phyloP scores from a whole-genome alignment of 108 stramenopile genomes.

The Tribonema minus region DNA sequence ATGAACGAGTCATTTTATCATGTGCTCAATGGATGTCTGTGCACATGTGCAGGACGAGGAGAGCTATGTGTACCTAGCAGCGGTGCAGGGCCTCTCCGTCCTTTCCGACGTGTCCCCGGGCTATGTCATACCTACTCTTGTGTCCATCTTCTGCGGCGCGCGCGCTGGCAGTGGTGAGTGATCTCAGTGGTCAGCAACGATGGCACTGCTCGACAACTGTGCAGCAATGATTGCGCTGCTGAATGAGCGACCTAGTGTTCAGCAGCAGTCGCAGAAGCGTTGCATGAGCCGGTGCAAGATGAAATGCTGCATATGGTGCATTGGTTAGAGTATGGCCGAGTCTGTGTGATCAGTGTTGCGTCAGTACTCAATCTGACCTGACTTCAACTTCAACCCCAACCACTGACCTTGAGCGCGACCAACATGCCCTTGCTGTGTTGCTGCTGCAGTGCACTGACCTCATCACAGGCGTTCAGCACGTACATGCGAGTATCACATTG shows the following conservation, averaged over 20 bases:
- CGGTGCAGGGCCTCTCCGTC: constrained; percentile 33
- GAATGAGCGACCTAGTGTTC: background rate
- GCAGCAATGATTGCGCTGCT: background rate
- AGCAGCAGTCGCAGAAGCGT: background rate
- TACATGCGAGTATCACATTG: too few species aligned
- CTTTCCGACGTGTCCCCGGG: constrained; percentile 26
- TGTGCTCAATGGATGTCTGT: too few species aligned
- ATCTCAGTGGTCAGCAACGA: background rate
- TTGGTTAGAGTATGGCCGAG: too few species aligned
- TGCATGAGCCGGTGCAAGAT: background rate
- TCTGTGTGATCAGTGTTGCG: too few species aligned
- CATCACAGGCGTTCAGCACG: too few species aligned
- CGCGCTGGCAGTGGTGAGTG: background rate
- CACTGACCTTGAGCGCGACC: too few species aligned
- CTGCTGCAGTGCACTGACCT: too few species aligned
- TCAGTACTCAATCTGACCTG: too few species aligned
- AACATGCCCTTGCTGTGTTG: too few species aligned
- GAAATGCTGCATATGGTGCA: background rate
- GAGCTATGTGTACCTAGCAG: constrained; percentile 32
- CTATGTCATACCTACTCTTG: constrained; percentile 19
- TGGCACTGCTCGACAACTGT: background rate
- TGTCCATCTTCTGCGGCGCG: constrained; percentile 11
- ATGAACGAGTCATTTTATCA: too few species aligned
- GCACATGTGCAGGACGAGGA: constrained; percentile 5
- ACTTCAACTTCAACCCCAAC: too few species aligned